Evolutionary conservation across 2,329 filamentous ascomycete species (phyloP), one percentile per base, ranked within the genome.

Genomic region (Laburnicola sp.): DNA sequence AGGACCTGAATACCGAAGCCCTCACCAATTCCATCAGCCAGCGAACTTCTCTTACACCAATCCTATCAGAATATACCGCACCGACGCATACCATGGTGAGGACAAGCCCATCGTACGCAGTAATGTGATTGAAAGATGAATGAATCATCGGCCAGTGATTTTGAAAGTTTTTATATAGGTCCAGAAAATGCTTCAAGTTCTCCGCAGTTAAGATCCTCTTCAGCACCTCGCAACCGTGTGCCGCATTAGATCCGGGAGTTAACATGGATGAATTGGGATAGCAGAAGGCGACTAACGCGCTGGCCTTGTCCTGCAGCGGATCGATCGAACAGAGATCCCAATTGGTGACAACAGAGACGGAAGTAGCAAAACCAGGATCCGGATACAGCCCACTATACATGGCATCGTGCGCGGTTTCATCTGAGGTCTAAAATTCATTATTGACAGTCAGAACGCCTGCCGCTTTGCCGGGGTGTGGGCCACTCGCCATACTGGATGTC

Each of bases 101-200:
- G 43, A 89, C 75, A 54, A 91, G 78, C 57, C 86, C 85, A 53
- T 85, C 83, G 67, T 86, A 85, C 40, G 84, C 82, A 55, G 85
- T 80, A 54, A 81, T 77, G 46, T 88, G 81, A 64, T 84, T 81
- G 72, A 91, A 89, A 6, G 86, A 88, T 31, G 86, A 80, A 65
- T 91, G 87, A 45, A 91, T 79, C 59, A 88, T 80, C 21, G 87
- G 84, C 75, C 88, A 89, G 70, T 91, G 87, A 54, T 83, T 80
- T 69, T 89, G 85, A 70, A 86, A 90, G 70, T 88, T 85, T 53
- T 81, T 84, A 76, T 88, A 90, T 64, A 85, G 80, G 62, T 86
- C 81, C 69, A 89, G 79, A 68, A 89, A 89, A 65, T 86, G 81
- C 75, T 84, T 85, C 66, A 89, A 79, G 69, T 87, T 87, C 60